Conservation (phyloP, 257 asterid genomes). For the Mitragyna speciosa region DNA sequence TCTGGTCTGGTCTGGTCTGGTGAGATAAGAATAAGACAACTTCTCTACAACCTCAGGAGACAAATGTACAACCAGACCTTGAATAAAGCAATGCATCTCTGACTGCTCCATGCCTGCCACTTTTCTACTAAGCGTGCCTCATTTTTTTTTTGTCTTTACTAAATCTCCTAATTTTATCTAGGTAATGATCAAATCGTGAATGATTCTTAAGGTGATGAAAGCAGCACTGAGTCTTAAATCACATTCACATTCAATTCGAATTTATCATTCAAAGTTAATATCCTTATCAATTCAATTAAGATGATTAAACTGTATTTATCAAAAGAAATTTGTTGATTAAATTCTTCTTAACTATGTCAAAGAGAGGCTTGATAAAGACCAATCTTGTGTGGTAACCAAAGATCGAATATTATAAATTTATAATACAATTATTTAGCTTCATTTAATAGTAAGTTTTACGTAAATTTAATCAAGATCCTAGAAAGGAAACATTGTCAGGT, state of each 20-base stretch:
- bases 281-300: no score
- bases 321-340: no score
- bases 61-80: conserved; percentile 35
- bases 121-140: conserved; percentile 20
- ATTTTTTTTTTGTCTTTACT: not conserved
- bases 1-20: conserved; percentile 3
- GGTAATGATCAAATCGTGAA: not conserved
- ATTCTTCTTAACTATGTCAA: no score
- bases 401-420: no score
- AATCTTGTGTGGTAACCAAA: no score
- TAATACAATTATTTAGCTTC: not conserved
- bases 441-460: not conserved
- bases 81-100: conserved; percentile 27
- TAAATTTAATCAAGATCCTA: conserved; percentile 4
- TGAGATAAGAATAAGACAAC: conserved; percentile 10
- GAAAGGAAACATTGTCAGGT: conserved; percentile 1
- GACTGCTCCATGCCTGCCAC: not conserved
- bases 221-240: no score
- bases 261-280: no score
- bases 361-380: no score
- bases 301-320: no score
- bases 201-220: no score
- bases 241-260: no score
- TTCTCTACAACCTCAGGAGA: conserved; percentile 24
- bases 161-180: not conserved